These are phyloP conservation scores for Akebia trifoliata DNA, from an alignment of 164 flowering plant species.

Conservation along the genomic window DNA sequence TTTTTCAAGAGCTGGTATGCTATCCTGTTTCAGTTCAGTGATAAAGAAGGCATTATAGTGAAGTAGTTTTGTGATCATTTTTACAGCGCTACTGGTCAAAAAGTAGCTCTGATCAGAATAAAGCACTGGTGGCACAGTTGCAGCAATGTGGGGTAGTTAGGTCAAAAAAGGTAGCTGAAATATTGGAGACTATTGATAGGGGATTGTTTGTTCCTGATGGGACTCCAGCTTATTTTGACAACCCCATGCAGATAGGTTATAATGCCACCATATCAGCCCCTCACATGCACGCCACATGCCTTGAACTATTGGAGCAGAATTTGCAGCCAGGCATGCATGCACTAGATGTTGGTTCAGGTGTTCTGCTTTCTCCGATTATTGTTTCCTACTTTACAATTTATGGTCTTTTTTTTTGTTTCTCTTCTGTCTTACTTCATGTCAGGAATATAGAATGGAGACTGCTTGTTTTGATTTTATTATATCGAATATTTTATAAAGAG, in stretches of 20 bases:
- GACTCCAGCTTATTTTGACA: constrained; percentile 61
- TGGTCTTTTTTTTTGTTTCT: background rate
- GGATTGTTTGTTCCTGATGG: constrained; percentile 79
- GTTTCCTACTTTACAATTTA: background rate
- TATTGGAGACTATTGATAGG: constrained; percentile 77
- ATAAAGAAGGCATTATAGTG: background rate
- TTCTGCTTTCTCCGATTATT: background rate
- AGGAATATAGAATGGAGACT: background rate
- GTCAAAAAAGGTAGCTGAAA: constrained; percentile 76
- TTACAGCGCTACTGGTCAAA: constrained; percentile 48
- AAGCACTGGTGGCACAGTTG: constrained; percentile 68
- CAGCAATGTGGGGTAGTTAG: constrained; percentile 53
- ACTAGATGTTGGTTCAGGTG: constrained; percentile 94
- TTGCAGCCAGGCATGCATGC: constrained; percentile 95
- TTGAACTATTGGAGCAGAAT: constrained; percentile 68
- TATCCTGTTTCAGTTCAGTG: background rate
- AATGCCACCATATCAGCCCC: constrained; percentile 98
- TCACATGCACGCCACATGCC: constrained; percentile 96
- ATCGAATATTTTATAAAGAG: no score
- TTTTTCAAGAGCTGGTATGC: no score
- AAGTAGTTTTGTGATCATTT: constrained; percentile 12
- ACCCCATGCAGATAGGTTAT: constrained; percentile 77
- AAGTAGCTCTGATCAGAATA: constrained; percentile 42
- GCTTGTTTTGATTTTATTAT: no score
- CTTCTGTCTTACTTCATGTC: background rate